Base-by-base conservation (phyloP, 192 early-diverging fungal species). In the Coemansia asiatica region DNA sequence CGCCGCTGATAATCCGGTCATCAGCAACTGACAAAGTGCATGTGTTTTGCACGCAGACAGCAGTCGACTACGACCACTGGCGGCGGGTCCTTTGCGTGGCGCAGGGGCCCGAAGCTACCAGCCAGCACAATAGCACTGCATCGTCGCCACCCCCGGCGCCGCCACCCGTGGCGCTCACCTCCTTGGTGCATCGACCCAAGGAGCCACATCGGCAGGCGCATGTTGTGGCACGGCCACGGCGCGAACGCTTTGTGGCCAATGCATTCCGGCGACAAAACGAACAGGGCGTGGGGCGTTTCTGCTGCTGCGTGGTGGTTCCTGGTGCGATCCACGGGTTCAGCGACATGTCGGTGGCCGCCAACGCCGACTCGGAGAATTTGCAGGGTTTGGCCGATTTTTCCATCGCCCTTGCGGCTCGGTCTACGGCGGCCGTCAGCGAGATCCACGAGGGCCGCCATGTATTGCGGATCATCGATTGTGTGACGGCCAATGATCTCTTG, bases 61-160 rank as follows among this genome's bases (percentile, higher is more conserved):
- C 64, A 0, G 67, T 66, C 16, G 76, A 74, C 76, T 61, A 79
- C 56, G 71, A 73, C 23, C 64, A 70, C 64, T 79, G 76, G 76
- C 63, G 65, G 4, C 60, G 62, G 8, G 51, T 36, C 56, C 47
- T 77, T 12, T 38, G 62, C 35, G n/a, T 50, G 15, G 68, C 60
- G n/a, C 50, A 56, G 60, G 67, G 67, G 26, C 56, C 57, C 65
- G 44, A 38, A 23, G 51, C 16, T 13, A 3, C 22, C 65, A 35
- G 65, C 47, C 21, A 59, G 56, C 21, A 66, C 15, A 44, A 44
- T 44, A 44, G 40, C 40, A 68, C 46, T 54, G 46, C 54, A 3
- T 56, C 54, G 27, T 55, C 26, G 9, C 53, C 31, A 36, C 19
- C 8, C 36, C 66, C 49, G 49, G 40, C 16, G 28, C 10, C 7